A percentile compares a stretch with the other conserved stretches of the same genome.
These are phyloP conservation scores for Cladophialophora bantiana DNA, from an alignment of 2,329 filamentous ascomycete genomes.

Conservation along the genomic window DNA sequence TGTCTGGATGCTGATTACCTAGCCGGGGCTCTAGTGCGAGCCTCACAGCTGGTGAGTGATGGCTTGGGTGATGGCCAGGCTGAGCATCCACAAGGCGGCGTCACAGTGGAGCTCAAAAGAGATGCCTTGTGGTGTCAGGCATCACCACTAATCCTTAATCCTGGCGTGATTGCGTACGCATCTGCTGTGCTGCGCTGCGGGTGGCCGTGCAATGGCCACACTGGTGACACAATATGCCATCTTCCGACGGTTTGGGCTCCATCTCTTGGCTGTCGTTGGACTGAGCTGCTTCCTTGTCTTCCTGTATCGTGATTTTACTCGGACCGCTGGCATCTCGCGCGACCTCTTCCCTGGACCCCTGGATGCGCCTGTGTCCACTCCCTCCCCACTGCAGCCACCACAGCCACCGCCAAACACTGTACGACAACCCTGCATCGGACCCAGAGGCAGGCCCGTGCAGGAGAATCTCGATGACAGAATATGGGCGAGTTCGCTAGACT, in stretches of 20 bases:
- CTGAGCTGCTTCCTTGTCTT: constrained; percentile 8
- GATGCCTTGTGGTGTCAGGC: too few species aligned
- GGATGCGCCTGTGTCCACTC: constrained; percentile 8
- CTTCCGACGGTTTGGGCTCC: constrained; percentile 6
- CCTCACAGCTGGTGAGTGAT: not conserved
- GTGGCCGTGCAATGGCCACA: constrained; percentile 9
- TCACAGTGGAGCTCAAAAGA: not conserved
- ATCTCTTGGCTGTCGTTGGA: constrained; percentile 4
- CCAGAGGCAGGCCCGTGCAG: constrained; percentile 59
- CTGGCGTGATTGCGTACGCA: not conserved
- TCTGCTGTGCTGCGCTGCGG: not conserved
- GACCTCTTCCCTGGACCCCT: constrained; percentile 18
- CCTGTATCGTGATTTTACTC: constrained; percentile 9
- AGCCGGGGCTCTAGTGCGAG: too few species aligned
- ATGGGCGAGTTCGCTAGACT: constrained; percentile 14
- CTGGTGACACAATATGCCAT: not conserved
- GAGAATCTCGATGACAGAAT: constrained; percentile 60
- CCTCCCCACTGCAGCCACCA: constrained; percentile 10
- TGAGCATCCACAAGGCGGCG: not conserved
- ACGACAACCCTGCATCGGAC: constrained; percentile 64
- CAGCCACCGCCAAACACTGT: constrained; percentile 4
- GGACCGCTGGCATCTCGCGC: not conserved
- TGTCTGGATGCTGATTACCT: too few species aligned
- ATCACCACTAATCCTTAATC: not conserved
- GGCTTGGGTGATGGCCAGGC: not conserved